A percentile compares a stretch with the other conserved stretches of the same genome.
Conservation (phyloP, 495 filamentous ascomycete species). For the Corynascus novoguineensis region DNA sequence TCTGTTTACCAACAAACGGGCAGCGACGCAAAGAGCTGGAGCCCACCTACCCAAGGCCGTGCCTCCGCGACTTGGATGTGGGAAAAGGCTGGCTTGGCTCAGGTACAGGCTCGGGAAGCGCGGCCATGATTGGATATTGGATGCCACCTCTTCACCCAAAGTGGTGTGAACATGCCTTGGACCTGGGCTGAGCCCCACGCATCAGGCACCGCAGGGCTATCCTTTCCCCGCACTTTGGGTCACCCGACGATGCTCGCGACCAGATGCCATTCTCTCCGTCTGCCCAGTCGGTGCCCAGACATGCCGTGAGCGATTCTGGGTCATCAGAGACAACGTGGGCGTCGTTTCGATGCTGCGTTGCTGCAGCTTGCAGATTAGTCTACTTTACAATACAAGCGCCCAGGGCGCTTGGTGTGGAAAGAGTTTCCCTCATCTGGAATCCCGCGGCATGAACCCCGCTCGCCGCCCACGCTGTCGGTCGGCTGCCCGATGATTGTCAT, state of each 20-base stretch:
- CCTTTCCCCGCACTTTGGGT: constrained; percentile 21
- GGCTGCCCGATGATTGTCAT: constrained; percentile 1
- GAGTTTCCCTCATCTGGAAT: not conserved
- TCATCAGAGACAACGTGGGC: constrained; percentile 10
- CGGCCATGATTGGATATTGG: constrained; percentile 3
- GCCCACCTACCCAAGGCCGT: too few species aligned
- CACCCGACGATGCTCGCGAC: constrained; percentile 11
- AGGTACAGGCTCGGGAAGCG: constrained; percentile 1
- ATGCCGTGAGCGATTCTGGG: constrained; percentile 11
- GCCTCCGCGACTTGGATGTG: not conserved
- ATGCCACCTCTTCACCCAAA: not conserved
- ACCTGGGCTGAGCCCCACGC: constrained; percentile 4
- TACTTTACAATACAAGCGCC: not conserved
- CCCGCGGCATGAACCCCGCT: constrained; percentile 3
- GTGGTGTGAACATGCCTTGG: not conserved
- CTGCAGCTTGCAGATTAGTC: too few species aligned
- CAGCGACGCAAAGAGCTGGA: too few species aligned
- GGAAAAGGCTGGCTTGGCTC: not conserved
- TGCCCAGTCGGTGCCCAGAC: not conserved
- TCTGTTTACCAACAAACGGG: too few species aligned
- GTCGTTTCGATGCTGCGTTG: constrained; percentile 6
- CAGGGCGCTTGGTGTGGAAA: not conserved
- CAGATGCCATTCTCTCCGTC: not conserved
- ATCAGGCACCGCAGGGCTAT: constrained; percentile 21
- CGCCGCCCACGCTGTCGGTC: constrained; percentile 1